These are phyloP conservation scores for Hymenoscyphus fructigenus DNA, from an alignment of 2,329 filamentous ascomycete genomes.

Conservation along the genomic window DNA sequence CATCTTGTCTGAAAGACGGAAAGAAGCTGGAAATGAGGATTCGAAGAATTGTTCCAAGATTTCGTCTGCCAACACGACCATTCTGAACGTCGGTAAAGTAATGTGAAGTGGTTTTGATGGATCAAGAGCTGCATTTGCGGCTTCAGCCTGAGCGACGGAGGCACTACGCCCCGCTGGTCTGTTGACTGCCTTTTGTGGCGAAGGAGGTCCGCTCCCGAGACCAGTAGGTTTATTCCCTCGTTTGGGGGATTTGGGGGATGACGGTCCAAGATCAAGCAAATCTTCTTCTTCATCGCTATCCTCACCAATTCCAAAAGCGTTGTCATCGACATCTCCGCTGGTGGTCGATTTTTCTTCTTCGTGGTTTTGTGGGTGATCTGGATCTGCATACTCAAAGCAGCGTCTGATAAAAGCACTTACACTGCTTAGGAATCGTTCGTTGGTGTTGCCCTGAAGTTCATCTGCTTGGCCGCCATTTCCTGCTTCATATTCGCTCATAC, in stretches of 20 bases:
- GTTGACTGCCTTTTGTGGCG: conserved; percentile 14
- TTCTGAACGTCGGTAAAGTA: conserved; percentile 94
- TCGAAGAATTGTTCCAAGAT: conserved; percentile 97
- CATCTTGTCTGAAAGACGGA: conserved; percentile 74
- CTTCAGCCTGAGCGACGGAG: conserved; percentile 68
- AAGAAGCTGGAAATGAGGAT: conserved; percentile 87
- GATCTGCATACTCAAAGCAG: conserved; percentile 97
- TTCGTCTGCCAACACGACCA: conserved; percentile 97
- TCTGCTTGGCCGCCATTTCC: conserved; percentile 36
- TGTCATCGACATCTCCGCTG: conserved; percentile 39
- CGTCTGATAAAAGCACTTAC: conserved; percentile 94
- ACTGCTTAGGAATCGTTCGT: conserved; percentile 87
- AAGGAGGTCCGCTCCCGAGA: conserved; percentile 26
- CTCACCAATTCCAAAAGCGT: conserved; percentile 74
- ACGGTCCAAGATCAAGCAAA: conserved; percentile 52
- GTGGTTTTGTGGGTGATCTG: conserved; percentile 71
- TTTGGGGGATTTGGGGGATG: conserved; percentile 38
- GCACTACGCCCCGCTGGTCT: conserved; percentile 37
- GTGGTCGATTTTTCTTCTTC: conserved; percentile 38
- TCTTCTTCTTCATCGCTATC: conserved; percentile 63
- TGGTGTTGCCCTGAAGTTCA: conserved; percentile 57
- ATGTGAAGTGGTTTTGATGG: conserved; percentile 92
- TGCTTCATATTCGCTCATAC: conserved; percentile 47
- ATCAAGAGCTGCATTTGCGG: conserved; percentile 87
- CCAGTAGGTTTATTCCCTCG: conserved; percentile 35